Conservation (phyloP, 164 flowering plant species). For the Aristolochia contorta region DNA sequence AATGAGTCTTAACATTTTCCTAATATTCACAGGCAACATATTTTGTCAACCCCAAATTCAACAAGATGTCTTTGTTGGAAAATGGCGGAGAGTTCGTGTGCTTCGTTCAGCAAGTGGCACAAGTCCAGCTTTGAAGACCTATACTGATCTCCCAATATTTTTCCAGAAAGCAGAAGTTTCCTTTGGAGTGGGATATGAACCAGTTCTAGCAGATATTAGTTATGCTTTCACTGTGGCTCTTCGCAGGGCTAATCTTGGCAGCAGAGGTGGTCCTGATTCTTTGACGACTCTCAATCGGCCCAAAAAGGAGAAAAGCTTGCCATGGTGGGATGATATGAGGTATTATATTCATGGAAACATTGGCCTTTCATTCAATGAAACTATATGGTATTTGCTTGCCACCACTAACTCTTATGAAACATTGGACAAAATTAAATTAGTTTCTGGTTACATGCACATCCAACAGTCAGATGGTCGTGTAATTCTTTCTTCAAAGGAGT, state of each 20-base stretch:
- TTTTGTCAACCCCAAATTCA: conserved; percentile 89
- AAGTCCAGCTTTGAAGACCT: conserved; percentile 92
- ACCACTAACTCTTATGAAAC: conserved; percentile 93
- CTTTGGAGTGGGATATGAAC: conserved; percentile 94
- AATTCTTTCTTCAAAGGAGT: conserved; percentile 48
- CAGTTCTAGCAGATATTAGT: conserved; percentile 82
- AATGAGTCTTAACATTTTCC: too few species aligned
- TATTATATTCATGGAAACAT: conserved; percentile 82
- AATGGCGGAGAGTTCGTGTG: conserved; percentile 86
- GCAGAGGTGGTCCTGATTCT: conserved; percentile 20
- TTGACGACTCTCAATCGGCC: conserved; percentile 34
- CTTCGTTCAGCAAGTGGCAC: conserved; percentile 95
- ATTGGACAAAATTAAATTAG: conserved; percentile 67
- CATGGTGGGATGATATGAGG: conserved; percentile 99
- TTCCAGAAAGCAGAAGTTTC: conserved; percentile 73
- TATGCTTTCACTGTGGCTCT: conserved; percentile 98
- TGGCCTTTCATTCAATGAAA: conserved; percentile 49
- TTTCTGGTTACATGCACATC: conserved; percentile 58
- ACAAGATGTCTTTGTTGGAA: conserved; percentile 85
- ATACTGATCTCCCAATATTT: conserved; percentile 62
- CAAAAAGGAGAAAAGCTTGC: conserved; percentile 87
- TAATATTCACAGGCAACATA: conserved; percentile 64
- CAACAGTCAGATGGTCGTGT: conserved; percentile 93
- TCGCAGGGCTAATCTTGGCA: conserved; percentile 86
- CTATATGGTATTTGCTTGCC: conserved; percentile 62